phyloP scores from a whole-genome alignment of 2,329 filamentous ascomycete species.

The Neonectria punicea region DNA sequence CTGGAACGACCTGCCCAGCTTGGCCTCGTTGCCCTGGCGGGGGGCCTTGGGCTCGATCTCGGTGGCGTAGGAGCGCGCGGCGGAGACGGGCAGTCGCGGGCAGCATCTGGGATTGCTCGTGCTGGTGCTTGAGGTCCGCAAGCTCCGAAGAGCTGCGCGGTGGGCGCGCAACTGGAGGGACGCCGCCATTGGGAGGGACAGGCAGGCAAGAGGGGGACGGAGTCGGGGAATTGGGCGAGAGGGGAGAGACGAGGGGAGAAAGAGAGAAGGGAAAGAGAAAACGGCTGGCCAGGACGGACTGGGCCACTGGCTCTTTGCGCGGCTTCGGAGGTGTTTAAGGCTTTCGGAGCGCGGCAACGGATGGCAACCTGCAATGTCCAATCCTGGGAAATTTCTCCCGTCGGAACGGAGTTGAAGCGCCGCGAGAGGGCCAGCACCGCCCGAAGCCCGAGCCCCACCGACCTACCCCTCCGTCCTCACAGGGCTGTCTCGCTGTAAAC shows the following conservation, averaged over 20 bases:
- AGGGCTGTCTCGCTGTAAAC: neutral
- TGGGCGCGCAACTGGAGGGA: slow-evolving; percentile 48
- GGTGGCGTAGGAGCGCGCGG: slow-evolving; percentile 47
- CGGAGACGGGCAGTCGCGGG: slow-evolving; percentile 27
- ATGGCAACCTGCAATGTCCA: neutral
- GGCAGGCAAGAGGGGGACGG: too few relatives aligned
- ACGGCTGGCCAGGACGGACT: neutral
- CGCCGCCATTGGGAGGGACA: slow-evolving; percentile 44
- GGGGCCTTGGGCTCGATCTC: slow-evolving; percentile 49
- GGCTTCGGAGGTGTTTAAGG: slow-evolving; percentile 32
- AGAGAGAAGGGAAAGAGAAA: neutral
- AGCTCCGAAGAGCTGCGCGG: slow-evolving; percentile 45
- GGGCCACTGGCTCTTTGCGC: neutral
- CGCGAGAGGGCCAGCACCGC: slow-evolving; percentile 29
- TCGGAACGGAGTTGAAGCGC: slow-evolving; percentile 42
- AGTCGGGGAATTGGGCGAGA: neutral
- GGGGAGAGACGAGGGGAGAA: neutral
- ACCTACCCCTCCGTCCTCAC: slow-evolving; percentile 1
- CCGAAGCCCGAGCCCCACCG: slow-evolving; percentile 35
- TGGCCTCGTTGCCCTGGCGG: slow-evolving; percentile 51
- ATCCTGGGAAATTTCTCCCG: slow-evolving; percentile 35
- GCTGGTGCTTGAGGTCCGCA: slow-evolving; percentile 35
- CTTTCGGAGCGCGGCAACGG: slow-evolving; percentile 36
- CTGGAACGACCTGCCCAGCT: slow-evolving; percentile 59
- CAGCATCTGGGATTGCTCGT: slow-evolving; percentile 6